Conservation (phyloP, 306 rosid species). For the Oemleria cerasiformis region DNA sequence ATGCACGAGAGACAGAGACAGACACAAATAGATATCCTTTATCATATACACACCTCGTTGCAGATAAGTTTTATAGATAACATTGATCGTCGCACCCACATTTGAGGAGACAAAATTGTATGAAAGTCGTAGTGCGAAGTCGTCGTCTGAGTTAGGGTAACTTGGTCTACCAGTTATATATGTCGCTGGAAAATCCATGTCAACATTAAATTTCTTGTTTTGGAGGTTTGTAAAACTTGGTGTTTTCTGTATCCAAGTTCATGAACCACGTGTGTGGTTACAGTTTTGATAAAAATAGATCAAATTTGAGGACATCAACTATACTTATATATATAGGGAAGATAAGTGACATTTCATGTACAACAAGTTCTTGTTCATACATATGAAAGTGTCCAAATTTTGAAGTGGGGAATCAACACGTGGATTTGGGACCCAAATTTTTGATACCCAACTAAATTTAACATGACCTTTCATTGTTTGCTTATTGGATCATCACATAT, state of each 20-base stretch:
- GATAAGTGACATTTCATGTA: conserved; percentile 19
- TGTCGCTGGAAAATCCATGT: neutral
- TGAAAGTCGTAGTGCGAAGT: neutral
- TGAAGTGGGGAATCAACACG: conserved; percentile 36
- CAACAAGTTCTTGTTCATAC: conserved; percentile 16
- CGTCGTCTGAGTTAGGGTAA: conserved; percentile 5
- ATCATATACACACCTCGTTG: too few species aligned
- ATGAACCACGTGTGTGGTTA: conserved; percentile 48
- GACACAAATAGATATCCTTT: too few species aligned
- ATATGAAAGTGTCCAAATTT: conserved; percentile 27
- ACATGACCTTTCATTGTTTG: neutral
- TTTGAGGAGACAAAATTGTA: neutral
- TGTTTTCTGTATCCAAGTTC: neutral
- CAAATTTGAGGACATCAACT: neutral
- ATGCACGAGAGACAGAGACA: too few species aligned
- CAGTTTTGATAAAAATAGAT: conserved; percentile 12
- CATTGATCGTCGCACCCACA: neutral
- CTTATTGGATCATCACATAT: neutral
- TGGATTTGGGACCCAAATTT: conserved; percentile 20
- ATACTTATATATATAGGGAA: neutral
- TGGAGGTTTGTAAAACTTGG: neutral
- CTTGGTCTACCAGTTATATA: neutral
- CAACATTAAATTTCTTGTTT: conserved; percentile 1
- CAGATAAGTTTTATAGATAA: too few species aligned
- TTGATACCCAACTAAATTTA: conserved; percentile 6